Percentiles rank a stretch among this genome's conserved stretches.
Evolutionary conservation across 306 rosid genomes (phyloP).

Genomic region (Fagus sylvatica): DNA sequence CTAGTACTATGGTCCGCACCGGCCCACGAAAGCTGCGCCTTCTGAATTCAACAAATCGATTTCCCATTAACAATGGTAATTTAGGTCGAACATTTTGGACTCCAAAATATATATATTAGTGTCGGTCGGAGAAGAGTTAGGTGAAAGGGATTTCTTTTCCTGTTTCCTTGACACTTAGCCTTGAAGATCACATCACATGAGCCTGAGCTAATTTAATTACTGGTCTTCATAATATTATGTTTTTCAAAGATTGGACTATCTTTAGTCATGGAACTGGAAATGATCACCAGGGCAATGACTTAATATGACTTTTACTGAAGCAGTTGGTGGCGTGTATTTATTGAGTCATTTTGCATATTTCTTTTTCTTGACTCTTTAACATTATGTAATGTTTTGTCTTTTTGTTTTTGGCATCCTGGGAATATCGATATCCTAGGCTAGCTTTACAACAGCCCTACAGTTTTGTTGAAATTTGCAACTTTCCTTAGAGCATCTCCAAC

Average conservation of each 20-base stretch:
- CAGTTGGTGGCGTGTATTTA: background rate
- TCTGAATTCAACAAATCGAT: background rate
- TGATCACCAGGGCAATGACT: background rate
- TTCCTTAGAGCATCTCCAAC: too few relatives aligned
- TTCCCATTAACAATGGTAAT: background rate
- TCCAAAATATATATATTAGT: too few relatives aligned
- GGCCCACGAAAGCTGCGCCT: background rate
- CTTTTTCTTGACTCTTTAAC: too few relatives aligned
- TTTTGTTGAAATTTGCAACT: slow-evolving; percentile 9
- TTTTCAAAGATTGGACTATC: too few relatives aligned
- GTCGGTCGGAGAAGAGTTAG: background rate
- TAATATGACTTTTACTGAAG: background rate
- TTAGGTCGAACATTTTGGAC: too few relatives aligned
- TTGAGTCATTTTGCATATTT: too few relatives aligned
- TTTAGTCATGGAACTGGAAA: background rate
- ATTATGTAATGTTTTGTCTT: background rate
- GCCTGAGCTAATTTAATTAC: background rate
- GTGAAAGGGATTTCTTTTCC: background rate
- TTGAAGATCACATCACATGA: background rate
- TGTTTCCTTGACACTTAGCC: background rate
- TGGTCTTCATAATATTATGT: background rate
- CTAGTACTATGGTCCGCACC: background rate
- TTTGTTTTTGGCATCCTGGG: background rate
- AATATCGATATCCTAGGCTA: background rate
- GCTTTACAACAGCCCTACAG: background rate